These are phyloP conservation scores for Arabidopsis lyrata DNA, from an alignment of 441 rosid species.

Conservation along the genomic window DNA sequence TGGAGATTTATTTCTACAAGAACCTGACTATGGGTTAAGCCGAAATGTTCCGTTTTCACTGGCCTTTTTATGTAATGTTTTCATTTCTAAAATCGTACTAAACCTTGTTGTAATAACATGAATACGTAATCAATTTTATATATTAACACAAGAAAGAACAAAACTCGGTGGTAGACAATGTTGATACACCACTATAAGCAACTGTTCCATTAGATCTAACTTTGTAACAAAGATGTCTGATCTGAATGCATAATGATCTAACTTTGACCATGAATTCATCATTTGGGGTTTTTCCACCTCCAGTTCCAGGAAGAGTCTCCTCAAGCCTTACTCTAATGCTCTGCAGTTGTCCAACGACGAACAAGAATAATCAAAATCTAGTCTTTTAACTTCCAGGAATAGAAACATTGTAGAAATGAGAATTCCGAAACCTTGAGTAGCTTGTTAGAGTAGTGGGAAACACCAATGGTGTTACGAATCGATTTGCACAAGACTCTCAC, in stretches of 20 bases:
- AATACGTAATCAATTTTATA: neutral
- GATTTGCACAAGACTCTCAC: too few species aligned
- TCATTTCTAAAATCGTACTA: neutral
- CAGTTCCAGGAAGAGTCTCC: constrained; percentile 93
- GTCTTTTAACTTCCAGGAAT: too few species aligned
- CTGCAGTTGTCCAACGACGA: constrained; percentile 59
- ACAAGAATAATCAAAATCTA: too few species aligned
- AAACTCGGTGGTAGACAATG: constrained; percentile 37
- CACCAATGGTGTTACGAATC: too few species aligned
- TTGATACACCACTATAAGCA: constrained; percentile 66
- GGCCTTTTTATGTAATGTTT: neutral
- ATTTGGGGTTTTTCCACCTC: constrained; percentile 82
- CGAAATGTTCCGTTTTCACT: neutral
- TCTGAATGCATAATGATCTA: constrained; percentile 63
- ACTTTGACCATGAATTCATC: constrained; percentile 70
- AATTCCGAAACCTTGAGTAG: too few species aligned
- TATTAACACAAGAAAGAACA: neutral
- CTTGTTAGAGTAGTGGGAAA: too few species aligned
- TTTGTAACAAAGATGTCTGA: constrained; percentile 70
- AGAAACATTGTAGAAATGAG: too few species aligned
- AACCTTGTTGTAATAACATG: constrained; percentile 19
- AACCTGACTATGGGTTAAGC: neutral
- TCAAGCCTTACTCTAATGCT: constrained; percentile 68
- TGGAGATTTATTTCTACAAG: constrained; percentile 38
- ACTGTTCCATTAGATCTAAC: constrained; percentile 62